These are phyloP conservation scores for Leccinum pellstonianum DNA, from an alignment of 768 basidiomycete genomes.

Conservation along the genomic window DNA sequence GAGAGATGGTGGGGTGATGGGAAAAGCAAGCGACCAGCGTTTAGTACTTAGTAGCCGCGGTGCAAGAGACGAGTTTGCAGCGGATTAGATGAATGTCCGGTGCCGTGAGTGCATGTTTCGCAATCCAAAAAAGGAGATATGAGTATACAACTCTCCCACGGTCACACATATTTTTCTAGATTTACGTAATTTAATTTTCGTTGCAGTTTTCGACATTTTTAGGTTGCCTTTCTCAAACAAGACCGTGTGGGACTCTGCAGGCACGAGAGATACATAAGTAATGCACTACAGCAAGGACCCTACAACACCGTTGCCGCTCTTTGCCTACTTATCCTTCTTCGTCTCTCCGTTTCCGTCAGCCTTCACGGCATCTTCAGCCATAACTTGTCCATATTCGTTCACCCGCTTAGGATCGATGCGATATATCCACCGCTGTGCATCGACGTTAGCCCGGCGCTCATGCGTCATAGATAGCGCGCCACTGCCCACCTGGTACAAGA, in stretches of 20 bases:
- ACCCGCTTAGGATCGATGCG: constrained; percentile 90
- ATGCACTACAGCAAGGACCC: not conserved
- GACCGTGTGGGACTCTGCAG: not conserved
- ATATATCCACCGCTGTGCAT: constrained; percentile 89
- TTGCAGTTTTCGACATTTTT: constrained; percentile 10
- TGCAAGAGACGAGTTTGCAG: constrained; percentile 17
- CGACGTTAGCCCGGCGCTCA: constrained; percentile 10
- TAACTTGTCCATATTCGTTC: constrained; percentile 94
- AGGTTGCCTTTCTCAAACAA: constrained; percentile 9
- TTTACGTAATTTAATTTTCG: constrained; percentile 5
- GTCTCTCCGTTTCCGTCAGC: constrained; percentile 45
- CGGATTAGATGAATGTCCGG: constrained; percentile 37
- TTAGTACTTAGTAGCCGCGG: constrained; percentile 14
- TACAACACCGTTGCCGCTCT: constrained; percentile 6
- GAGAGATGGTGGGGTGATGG: constrained; percentile 20
- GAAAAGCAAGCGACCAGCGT: constrained; percentile 24
- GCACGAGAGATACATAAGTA: constrained; percentile 11
- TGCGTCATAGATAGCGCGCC: constrained; percentile 8
- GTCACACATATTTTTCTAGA: constrained; percentile 12
- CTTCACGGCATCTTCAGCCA: constrained; percentile 46
- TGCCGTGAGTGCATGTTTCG: constrained; percentile 31
- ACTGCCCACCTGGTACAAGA: constrained; percentile 80
- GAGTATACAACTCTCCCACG: constrained; percentile 17
- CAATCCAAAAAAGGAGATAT: constrained; percentile 26
- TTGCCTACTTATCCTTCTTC: constrained; percentile 53